Conservation (phyloP, 2,329 filamentous ascomycete species). For the Hypomyces perniciosus region DNA sequence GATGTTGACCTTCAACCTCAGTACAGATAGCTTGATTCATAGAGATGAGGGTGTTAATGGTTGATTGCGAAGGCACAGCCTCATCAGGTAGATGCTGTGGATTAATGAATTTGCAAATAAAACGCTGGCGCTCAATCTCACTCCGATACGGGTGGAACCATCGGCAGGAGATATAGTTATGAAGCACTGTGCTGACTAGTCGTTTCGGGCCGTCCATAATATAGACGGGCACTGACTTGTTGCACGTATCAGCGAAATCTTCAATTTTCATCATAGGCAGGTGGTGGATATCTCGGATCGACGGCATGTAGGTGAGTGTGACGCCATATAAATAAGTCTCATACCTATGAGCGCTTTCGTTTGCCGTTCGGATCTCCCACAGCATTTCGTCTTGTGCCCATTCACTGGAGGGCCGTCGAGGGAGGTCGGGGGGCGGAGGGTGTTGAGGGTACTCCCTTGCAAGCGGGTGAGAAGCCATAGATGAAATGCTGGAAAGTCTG, state of each 20-base stretch:
- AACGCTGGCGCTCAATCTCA: constrained; percentile 10
- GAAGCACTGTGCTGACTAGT: background rate
- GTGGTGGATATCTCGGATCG: background rate
- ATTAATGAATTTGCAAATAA: constrained; percentile 7
- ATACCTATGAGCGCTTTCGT: too few relatives aligned
- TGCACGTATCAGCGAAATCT: constrained; percentile 8
- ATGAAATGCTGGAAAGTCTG: too few relatives aligned
- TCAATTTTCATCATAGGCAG: constrained; percentile 14
- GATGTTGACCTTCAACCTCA: background rate
- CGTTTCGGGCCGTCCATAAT: background rate
- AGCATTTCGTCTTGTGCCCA: too few relatives aligned
- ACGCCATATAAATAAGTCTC: too few relatives aligned
- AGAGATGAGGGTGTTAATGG: background rate
- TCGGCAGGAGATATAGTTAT: constrained; percentile 9
- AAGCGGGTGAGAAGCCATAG: too few relatives aligned
- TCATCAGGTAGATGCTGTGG: background rate
- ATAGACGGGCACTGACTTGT: constrained; percentile 9
- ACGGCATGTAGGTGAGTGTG: too few relatives aligned
- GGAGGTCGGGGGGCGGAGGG: too few relatives aligned
- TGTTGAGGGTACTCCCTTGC: too few relatives aligned
- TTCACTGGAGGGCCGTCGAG: too few relatives aligned
- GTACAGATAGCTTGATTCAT: background rate
- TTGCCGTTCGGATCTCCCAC: too few relatives aligned
- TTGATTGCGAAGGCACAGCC: background rate
- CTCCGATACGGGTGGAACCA: constrained; percentile 11